Evolutionary conservation across 106 monocot genomes (phyloP).

Genomic region (Apostasia shenzhenica): DNA sequence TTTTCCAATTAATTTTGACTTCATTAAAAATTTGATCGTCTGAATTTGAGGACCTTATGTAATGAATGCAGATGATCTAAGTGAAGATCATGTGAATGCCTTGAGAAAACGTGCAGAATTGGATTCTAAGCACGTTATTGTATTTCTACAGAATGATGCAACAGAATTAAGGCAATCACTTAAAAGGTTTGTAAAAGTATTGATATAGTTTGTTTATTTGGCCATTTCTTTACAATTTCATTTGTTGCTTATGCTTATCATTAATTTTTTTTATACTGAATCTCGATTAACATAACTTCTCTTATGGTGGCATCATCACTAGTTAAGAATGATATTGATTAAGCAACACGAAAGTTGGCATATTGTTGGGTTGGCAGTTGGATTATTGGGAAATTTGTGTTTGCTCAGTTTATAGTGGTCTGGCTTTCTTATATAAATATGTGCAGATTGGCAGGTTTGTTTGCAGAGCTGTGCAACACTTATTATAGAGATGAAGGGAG

Average conservation of each 20-base stretch:
- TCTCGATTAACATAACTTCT: conserved; percentile 5
- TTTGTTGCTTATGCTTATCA: conserved; percentile 1
- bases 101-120: conserved; percentile 82
- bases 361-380: too few species aligned
- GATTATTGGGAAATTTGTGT: too few species aligned
- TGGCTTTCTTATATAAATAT: not conserved
- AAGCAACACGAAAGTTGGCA: too few species aligned
- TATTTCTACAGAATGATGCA: conserved; percentile 45
- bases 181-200: conserved; percentile 40
- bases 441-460: conserved; percentile 42
- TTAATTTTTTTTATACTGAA: not conserved
- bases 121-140: conserved; percentile 58
- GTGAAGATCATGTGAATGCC: conserved; percentile 56
- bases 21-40: too few species aligned
- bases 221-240: not conserved
- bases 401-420: too few species aligned
- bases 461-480: conserved; percentile 69
- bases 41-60: not conserved
- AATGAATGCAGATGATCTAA: conserved; percentile 50
- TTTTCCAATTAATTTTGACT: too few species aligned
- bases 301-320: not conserved
- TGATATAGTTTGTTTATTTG: not conserved
- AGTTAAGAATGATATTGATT: too few species aligned
- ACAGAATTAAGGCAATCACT: conserved; percentile 61
- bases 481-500: conserved; percentile 87